These are phyloP conservation scores for Hyaloscypha bicolor DNA, from an alignment of 495 filamentous ascomycete species.

Conservation along the genomic window DNA sequence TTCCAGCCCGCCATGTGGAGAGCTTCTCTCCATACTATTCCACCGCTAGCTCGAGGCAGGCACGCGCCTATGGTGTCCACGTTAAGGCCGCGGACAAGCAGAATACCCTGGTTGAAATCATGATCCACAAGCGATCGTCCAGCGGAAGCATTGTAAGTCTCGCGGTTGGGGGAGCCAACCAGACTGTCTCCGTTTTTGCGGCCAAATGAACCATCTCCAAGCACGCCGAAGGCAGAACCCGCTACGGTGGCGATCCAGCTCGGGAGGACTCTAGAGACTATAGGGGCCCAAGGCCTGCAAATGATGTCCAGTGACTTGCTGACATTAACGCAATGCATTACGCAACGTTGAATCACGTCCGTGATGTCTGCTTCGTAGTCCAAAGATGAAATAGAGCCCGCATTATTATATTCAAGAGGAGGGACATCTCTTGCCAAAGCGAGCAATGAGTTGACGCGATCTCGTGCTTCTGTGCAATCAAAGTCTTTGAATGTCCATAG, in stretches of 20 bases:
- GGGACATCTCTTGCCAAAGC: background rate
- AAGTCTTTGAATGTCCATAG: background rate
- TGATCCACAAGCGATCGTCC: background rate
- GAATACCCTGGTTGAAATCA: background rate
- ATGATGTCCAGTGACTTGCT: conserved; percentile 1
- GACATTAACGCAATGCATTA: background rate
- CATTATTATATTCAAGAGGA: background rate
- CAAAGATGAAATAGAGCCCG: background rate
- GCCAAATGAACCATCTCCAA: background rate
- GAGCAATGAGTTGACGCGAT: background rate
- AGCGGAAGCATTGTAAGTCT: background rate
- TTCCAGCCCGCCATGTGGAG: background rate
- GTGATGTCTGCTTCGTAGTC: background rate
- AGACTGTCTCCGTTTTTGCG: background rate
- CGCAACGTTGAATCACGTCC: background rate
- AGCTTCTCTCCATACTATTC: background rate
- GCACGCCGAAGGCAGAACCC: background rate
- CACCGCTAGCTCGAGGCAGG: background rate
- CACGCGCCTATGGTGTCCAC: background rate
- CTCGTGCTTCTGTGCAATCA: background rate
- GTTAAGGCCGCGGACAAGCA: background rate
- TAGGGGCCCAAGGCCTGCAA: background rate
- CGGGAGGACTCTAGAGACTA: background rate
- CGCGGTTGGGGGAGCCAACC: background rate
- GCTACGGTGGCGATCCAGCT: background rate